Base-by-base conservation (phyloP, 768 basidiomycete species). In the Serendipita sp. region DNA sequence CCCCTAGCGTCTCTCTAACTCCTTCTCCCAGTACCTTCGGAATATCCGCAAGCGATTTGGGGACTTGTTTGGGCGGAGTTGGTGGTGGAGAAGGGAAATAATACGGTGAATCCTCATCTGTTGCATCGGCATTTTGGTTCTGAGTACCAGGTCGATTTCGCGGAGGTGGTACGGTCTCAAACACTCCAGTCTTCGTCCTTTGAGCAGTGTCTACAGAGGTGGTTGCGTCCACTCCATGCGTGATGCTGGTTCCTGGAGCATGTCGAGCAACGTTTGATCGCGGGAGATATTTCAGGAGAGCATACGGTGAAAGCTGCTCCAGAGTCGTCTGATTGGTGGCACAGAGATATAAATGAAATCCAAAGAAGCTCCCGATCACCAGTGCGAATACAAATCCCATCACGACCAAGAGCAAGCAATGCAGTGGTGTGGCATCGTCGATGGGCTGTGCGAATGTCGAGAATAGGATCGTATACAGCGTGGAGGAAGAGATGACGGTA, bases 251-350 rank as follows among this genome's bases (percentile, higher is more conserved):
- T 10, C 65, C 65, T 8, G 30, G n/a, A 15, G 67, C 28, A 18
- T 30, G 64, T 2, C 28, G 63, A 10, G 44, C 15, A 28, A 60
- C 41, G 15, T 28, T 63, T 7, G 80, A 80, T 36, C 18, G 32
- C 36, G 89, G 86, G 32, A 91, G 76, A 69, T 88, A 75, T 64
- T 85, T 82, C 62, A 92, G 77, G 13, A 91, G 77, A 32, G 86
- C 72, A 72, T 87, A 91, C 1, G 88, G 88, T 0, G 88, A 83
- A 44, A 90, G 78, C 65, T 83, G 78, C 70, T 91, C 89, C 23
- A 90, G 67, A 0, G 89, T 91, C n/a, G 89, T 91, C 75, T 91
- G 88, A 71, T 91, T 91, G 32, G 85, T 89, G 41, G 79, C 79
- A 48, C 85, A 80, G 47, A 92, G 82, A 71, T 89, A 91, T 46